Evolutionary conservation across 495 filamentous ascomycete genomes (phyloP).

Genomic region (Beverwykella pulmonaria): DNA sequence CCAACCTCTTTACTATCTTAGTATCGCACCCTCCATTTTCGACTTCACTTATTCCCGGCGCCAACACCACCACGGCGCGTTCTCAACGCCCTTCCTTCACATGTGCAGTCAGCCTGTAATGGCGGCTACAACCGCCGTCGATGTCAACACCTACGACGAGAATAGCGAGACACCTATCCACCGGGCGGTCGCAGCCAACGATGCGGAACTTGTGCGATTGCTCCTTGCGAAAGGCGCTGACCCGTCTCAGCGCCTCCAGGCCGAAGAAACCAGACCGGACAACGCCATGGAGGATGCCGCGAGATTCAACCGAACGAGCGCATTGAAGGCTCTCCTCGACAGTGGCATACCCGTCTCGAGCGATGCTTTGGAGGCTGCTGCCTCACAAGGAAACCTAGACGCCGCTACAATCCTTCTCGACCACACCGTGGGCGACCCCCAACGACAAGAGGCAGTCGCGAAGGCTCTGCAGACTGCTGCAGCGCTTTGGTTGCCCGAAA

Average conservation of each 20-base stretch:
- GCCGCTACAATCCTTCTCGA: background rate
- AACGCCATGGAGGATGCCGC: background rate
- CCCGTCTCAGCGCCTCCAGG: background rate
- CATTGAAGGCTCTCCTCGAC: background rate
- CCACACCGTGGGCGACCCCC: background rate
- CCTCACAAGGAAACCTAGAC: background rate
- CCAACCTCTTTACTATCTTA: too few species aligned
- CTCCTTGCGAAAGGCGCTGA: background rate
- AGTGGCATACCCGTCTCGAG: background rate
- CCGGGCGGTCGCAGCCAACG: background rate
- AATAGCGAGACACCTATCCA: background rate
- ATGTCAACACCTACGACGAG: background rate
- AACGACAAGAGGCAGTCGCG: background rate
- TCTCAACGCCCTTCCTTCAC: background rate
- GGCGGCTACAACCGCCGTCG: background rate
- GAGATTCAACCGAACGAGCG: background rate
- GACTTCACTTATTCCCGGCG: too few species aligned
- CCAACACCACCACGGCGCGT: background rate
- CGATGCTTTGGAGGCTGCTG: constrained; percentile 2
- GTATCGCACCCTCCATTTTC: too few species aligned
- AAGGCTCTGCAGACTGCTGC: constrained; percentile 3
- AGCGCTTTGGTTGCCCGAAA: background rate
- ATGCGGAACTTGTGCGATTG: background rate
- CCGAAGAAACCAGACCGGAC: background rate
- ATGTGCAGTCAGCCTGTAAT: background rate